Evolutionary conservation across 2,329 filamentous ascomycete species (phyloP).

Genomic region (Stachybotrys chartarum): DNA sequence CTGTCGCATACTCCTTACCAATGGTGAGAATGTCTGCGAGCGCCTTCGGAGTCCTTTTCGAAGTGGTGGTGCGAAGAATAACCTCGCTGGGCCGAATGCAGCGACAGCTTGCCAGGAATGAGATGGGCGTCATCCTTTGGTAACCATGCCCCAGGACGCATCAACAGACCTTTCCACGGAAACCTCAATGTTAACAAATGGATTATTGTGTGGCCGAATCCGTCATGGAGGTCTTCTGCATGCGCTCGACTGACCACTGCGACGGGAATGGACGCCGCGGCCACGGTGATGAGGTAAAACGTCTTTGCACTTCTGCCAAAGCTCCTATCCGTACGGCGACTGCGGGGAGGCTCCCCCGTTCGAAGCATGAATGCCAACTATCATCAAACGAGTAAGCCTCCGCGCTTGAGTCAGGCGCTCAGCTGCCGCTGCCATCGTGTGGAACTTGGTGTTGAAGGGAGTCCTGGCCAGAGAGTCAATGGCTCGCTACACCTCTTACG

Average conservation of each 20-base stretch:
- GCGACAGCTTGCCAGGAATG: constrained; percentile 12
- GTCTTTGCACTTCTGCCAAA: constrained; percentile 19
- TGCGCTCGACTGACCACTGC: constrained; percentile 19
- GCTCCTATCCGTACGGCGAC: constrained; percentile 18
- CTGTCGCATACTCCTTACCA: constrained; percentile 11
- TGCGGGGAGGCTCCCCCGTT: constrained; percentile 18
- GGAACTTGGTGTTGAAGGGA: constrained; percentile 28
- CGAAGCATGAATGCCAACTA: constrained; percentile 32
- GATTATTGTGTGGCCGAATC: constrained; percentile 9
- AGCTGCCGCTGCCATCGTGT: constrained; percentile 21
- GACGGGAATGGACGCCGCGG: constrained; percentile 22
- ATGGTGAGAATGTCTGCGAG: constrained; percentile 16
- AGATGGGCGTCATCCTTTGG: constrained; percentile 29
- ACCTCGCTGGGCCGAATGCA: constrained; percentile 24
- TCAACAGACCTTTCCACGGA: constrained; percentile 30
- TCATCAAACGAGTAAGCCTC: constrained; percentile 29
- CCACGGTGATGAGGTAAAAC: constrained; percentile 19
- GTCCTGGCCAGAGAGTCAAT: constrained; percentile 4
- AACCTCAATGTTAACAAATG: constrained; percentile 7
- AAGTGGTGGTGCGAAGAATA: constrained; percentile 29
- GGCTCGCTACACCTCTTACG: constrained; percentile 6
- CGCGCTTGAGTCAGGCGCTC: constrained; percentile 19
- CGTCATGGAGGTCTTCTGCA: constrained; percentile 23
- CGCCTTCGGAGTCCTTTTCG: constrained; percentile 25
- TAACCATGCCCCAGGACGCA: constrained; percentile 33